phyloP scores from a whole-genome alignment of 768 basidiomycete genomes.

The Mycena crocata region DNA sequence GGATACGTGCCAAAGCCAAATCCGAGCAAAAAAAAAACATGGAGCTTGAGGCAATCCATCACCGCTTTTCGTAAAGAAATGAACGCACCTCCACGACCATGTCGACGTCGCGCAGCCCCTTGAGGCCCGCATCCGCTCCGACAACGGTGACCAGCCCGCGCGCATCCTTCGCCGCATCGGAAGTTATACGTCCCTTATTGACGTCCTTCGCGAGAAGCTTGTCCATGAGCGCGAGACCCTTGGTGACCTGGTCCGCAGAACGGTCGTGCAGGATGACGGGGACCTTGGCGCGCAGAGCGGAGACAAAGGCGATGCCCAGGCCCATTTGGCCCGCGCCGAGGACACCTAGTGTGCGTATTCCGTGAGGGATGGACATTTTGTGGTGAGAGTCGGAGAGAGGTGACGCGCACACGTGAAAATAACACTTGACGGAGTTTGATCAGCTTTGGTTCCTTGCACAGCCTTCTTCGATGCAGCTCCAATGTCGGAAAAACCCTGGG shows the following conservation, averaged over 20 bases:
- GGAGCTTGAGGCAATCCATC: too few species aligned
- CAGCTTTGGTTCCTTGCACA: too few species aligned
- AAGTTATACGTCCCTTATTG: slow-evolving; percentile 78
- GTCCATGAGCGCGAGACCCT: slow-evolving; percentile 81
- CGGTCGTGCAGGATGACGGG: slow-evolving; percentile 89
- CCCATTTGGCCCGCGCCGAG: slow-evolving; percentile 93
- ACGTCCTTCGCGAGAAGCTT: slow-evolving; percentile 91
- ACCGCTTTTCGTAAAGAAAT: not conserved
- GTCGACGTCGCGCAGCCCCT: slow-evolving; percentile 81
- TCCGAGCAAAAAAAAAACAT: too few species aligned
- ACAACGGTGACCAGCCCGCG: slow-evolving; percentile 73
- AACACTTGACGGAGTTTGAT: too few species aligned
- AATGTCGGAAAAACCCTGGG: too few species aligned
- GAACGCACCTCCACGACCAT: slow-evolving; percentile 87
- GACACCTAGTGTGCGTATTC: slow-evolving; percentile 80
- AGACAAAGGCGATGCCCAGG: slow-evolving; percentile 90
- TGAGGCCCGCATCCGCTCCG: slow-evolving; percentile 56
- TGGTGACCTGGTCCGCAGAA: slow-evolving; percentile 77
- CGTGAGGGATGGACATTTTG: slow-evolving; percentile 74
- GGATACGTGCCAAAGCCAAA: too few species aligned
- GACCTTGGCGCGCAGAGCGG: slow-evolving; percentile 86
- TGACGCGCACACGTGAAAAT: too few species aligned
- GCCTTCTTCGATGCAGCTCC: too few species aligned
- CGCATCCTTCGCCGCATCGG: slow-evolving; percentile 79
- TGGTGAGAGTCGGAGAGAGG: not conserved